These are phyloP conservation scores for Coemansia sp. DNA, from an alignment of 192 early-diverging fungal genomes.

Conservation along the genomic window DNA sequence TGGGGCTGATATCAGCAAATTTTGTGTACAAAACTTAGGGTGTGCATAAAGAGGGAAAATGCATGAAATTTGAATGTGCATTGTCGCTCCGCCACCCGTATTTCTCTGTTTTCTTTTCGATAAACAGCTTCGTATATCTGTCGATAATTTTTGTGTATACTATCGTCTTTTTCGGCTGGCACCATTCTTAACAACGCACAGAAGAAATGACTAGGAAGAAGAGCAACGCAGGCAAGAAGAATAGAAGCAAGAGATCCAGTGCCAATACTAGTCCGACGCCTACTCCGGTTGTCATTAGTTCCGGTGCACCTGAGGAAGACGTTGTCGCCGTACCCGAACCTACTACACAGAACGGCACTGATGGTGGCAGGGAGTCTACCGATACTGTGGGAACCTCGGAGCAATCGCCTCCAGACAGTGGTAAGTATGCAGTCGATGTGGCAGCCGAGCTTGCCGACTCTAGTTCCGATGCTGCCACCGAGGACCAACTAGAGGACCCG, in stretches of 20 bases:
- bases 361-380: not conserved
- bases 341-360: not conserved
- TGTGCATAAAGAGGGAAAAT: too few relatives aligned
- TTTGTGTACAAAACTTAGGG: too few relatives aligned
- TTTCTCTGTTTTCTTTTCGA: too few relatives aligned
- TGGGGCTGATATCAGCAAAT: too few relatives aligned
- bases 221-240: constrained; percentile 28
- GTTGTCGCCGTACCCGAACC: not conserved
- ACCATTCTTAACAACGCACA: not conserved
- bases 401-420: not conserved
- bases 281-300: constrained; percentile 17
- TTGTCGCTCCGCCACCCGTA: too few relatives aligned
- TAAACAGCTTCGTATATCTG: too few relatives aligned
- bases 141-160: too few relatives aligned
- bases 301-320: not conserved
- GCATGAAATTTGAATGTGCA: too few relatives aligned
- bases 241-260: constrained; percentile 26
- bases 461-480: constrained; percentile 10
- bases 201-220: constrained; percentile 36
- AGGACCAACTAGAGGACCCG: constrained; percentile 37
- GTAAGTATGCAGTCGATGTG: constrained; percentile 14
- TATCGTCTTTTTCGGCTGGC: too few relatives aligned
- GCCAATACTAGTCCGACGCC: constrained; percentile 16
- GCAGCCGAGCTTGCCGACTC: not conserved
- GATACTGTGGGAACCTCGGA: not conserved